These are phyloP conservation scores for Anisodus acutangulus DNA, from an alignment of 257 asterid species.

Conservation along the genomic window DNA sequence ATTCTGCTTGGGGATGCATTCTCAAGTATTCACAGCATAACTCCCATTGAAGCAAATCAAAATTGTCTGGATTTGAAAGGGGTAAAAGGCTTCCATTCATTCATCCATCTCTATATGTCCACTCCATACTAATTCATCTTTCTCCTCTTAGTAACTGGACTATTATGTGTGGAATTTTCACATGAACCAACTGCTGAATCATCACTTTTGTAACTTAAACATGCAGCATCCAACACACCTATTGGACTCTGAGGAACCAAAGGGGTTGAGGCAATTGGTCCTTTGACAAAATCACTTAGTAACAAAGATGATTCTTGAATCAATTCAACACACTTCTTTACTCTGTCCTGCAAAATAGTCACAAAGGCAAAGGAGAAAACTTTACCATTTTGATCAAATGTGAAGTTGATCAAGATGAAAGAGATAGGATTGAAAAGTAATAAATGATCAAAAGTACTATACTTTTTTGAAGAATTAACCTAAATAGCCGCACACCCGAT, in stretches of 20 bases:
- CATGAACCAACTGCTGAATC: conserved; percentile 3
- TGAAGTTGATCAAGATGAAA: neutral
- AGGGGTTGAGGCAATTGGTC: neutral
- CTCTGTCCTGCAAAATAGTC: conserved; percentile 32
- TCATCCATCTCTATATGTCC: neutral
- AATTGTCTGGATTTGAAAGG: neutral
- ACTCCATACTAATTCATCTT: conserved; percentile 21
- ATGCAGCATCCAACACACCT: conserved; percentile 31
- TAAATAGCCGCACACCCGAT: neutral
- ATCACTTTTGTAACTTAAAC: conserved; percentile 28
- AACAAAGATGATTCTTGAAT: conserved; percentile 18
- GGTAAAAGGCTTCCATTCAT: neutral
- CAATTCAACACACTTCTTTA: conserved; percentile 26
- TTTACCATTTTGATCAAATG: neutral
- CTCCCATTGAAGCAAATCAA: neutral
- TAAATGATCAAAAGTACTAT: neutral
- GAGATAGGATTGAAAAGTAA: neutral
- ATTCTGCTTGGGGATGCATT: neutral
- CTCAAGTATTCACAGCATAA: neutral
- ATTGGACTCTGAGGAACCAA: conserved; percentile 25
- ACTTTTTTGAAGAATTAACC: too few relatives aligned
- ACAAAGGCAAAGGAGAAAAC: neutral
- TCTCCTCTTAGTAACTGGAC: conserved; percentile 21
- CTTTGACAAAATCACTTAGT: neutral
- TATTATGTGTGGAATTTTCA: conserved; percentile 19